Evolutionary conservation across 2,329 filamentous ascomycete genomes (phyloP).

Genomic region (Aschersonia sp.): DNA sequence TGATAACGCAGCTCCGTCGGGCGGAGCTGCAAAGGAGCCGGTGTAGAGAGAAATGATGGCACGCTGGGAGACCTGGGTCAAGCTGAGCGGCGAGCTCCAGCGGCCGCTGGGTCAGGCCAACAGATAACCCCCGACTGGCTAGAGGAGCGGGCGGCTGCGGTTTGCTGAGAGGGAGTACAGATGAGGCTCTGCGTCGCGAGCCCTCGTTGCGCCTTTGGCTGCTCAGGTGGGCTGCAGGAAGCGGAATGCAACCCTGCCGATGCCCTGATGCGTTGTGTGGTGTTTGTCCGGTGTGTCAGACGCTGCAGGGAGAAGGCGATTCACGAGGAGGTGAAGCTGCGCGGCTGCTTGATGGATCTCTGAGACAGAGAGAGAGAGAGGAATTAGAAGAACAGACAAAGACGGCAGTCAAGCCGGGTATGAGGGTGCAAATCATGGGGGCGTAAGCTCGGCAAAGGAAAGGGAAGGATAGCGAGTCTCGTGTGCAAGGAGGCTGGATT

Average conservation of each 20-base stretch:
- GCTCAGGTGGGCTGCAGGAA: neutral
- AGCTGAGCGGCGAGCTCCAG: no score
- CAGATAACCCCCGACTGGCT: neutral
- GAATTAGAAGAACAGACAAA: no score
- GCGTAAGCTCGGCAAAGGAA: no score
- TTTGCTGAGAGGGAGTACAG: no score
- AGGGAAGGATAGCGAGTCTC: no score
- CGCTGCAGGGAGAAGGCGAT: neutral
- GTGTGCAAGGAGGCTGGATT: no score
- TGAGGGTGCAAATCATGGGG: no score
- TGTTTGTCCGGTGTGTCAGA: neutral
- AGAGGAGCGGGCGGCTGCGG: neutral
- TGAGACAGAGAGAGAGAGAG: no score
- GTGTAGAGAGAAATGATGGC: neutral
- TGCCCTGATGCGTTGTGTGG: neutral
- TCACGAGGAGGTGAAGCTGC: no score
- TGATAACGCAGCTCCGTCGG: no score
- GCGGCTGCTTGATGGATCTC: no score
- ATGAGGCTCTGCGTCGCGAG: neutral
- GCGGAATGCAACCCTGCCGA: neutral
- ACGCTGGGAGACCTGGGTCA: neutral
- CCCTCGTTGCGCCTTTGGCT: neutral
- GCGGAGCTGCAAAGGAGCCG: neutral
- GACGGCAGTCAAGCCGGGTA: no score
- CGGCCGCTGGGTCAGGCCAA: neutral